Percentiles rank a stretch among this genome's conserved stretches.
These are phyloP conservation scores for Rhizomucor miehei DNA, from an alignment of 371 early-diverging fungal species.

Conservation along the genomic window DNA sequence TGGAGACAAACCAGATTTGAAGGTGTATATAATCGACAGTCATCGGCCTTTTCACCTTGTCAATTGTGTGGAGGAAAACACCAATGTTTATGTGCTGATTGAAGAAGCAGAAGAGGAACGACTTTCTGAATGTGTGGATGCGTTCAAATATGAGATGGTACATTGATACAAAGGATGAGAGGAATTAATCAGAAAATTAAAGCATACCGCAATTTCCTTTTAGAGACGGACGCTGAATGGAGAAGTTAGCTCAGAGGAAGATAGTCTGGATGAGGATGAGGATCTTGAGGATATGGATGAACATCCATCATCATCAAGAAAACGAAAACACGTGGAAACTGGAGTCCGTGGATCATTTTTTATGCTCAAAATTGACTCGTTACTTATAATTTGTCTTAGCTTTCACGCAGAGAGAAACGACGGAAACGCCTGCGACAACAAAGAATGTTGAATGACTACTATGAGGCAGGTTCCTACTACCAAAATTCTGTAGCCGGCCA, in stretches of 20 bases:
- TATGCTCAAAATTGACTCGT: neutral
- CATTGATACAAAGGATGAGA: too few relatives aligned
- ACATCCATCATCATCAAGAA: slow-evolving; percentile 22
- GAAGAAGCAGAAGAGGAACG: slow-evolving; percentile 73
- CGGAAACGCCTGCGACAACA: slow-evolving; percentile 22
- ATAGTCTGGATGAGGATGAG: slow-evolving; percentile 24
- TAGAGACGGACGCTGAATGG: neutral
- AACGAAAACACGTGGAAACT: slow-evolving; percentile 30
- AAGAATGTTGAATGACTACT: slow-evolving; percentile 52
- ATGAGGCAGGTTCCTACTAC: slow-evolving; percentile 53
- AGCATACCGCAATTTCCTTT: neutral
- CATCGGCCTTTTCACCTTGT: slow-evolving; percentile 84
- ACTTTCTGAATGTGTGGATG: slow-evolving; percentile 57
- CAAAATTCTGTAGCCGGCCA: slow-evolving; percentile 55
- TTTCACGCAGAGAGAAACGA: slow-evolving; percentile 10
- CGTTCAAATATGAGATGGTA: slow-evolving; percentile 68
- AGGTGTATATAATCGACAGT: slow-evolving; percentile 80
- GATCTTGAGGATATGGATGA: slow-evolving; percentile 19
- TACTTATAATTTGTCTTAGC: neutral
- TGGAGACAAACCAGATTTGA: slow-evolving; percentile 49
- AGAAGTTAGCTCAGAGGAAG: slow-evolving; percentile 13
- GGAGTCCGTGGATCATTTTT: slow-evolving; percentile 7
- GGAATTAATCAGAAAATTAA: neutral
- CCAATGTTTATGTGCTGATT: slow-evolving; percentile 72
- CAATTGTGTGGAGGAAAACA: slow-evolving; percentile 63